phyloP scores from a whole-genome alignment of 805 yeast species.

The Cyberlindnera sargentensis region DNA sequence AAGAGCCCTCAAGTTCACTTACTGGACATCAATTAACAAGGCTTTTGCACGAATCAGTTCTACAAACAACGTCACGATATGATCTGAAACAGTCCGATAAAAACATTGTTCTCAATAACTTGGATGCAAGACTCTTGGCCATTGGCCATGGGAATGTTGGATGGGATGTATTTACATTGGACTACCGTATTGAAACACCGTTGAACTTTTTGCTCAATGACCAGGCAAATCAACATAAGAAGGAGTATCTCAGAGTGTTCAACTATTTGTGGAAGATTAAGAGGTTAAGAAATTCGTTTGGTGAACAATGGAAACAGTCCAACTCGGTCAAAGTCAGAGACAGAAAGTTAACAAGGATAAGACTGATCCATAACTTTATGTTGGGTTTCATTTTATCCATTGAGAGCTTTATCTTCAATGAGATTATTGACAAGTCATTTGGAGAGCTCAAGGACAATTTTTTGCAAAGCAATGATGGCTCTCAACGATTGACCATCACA shows the following conservation, averaged over 20 bases:
- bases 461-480: constrained; percentile 20
- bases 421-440: constrained; percentile 23
- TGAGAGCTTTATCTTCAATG: constrained; percentile 25
- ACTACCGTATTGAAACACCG: constrained; percentile 52
- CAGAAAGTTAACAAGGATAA: constrained; percentile 6
- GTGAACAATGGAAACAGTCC: constrained; percentile 39
- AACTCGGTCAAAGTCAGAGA: constrained; percentile 16
- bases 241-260: constrained; percentile 71
- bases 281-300: constrained; percentile 49
- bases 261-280: constrained; percentile 79
- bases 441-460: neutral
- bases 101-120: constrained; percentile 37
- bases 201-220: constrained; percentile 50
- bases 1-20: constrained; percentile 54
- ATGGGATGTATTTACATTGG: constrained; percentile 91
- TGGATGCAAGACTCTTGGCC: constrained; percentile 81
- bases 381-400: constrained; percentile 26
- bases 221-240: constrained; percentile 34
- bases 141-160: constrained; percentile 69
- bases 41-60: constrained; percentile 57
- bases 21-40: constrained; percentile 61
- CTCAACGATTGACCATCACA: neutral
- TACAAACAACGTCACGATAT: constrained; percentile 42
- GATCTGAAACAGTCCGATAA: constrained; percentile 28
- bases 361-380: constrained; percentile 28